Percentiles rank a stretch among this genome's conserved stretches.
Conservation (phyloP, 108 stramenopile genomes). For the Cyclotella sp. region DNA sequence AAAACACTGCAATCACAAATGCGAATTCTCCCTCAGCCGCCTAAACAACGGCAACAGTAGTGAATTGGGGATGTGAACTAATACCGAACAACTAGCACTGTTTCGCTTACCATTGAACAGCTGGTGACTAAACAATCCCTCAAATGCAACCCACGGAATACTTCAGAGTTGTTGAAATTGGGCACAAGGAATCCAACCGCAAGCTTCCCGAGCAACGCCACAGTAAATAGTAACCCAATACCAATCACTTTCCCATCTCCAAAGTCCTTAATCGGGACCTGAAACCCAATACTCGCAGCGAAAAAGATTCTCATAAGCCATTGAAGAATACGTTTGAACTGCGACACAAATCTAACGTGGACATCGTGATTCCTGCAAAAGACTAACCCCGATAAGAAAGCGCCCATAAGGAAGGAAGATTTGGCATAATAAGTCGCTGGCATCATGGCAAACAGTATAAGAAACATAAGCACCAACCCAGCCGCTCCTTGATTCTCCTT, state of each 20-base stretch:
- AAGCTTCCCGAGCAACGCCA: conserved; percentile 74
- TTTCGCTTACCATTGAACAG: conserved; percentile 63
- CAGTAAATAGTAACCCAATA: conserved; percentile 66
- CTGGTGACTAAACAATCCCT: conserved; percentile 73
- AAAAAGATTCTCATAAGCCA: conserved; percentile 93
- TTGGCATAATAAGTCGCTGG: conserved; percentile 67
- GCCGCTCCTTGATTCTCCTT: conserved; percentile 52
- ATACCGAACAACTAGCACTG: not conserved
- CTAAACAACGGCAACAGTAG: not conserved
- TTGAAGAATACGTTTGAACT: conserved; percentile 82
- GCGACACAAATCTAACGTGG: conserved; percentile 65
- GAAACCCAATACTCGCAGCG: conserved; percentile 80
- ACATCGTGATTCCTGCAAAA: conserved; percentile 75
- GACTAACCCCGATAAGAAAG: conserved; percentile 72
- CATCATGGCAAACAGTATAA: conserved; percentile 58
- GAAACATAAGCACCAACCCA: conserved; percentile 61
- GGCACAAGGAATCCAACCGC: conserved; percentile 84
- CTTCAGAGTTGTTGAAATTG: conserved; percentile 67
- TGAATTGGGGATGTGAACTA: not conserved
- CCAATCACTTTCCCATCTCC: conserved; percentile 65
- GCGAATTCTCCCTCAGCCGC: conserved; percentile 85
- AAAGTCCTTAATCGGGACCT: conserved; percentile 78
- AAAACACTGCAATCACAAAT: conserved; percentile 84
- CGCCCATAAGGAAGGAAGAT: conserved; percentile 62
- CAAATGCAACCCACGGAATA: conserved; percentile 62